Evolutionary conservation across 116 monocot species (phyloP), one percentile per base, ranked within the genome.

Genomic region (Trichopus zeylanicus): DNA sequence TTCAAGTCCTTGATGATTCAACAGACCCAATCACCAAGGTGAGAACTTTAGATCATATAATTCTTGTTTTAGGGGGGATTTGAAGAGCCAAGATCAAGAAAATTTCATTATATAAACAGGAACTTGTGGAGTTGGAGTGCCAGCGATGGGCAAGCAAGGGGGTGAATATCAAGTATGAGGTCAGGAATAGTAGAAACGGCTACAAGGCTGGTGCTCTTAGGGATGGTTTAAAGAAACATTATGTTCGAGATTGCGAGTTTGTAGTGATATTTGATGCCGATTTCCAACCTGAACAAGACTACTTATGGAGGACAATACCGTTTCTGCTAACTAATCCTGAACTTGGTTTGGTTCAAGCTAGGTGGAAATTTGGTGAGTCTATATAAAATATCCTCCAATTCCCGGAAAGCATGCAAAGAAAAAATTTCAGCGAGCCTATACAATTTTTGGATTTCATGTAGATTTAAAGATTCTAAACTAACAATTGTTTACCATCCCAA

Each of bases 161-260:
- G 20, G 70, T 86, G 12, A 80, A 80, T 38, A 71, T 91, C 38
- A 77, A 65, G 51, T 91, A 91, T 35, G 91, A 91, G 62, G 74
- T 56, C 38, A 83, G 91, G 46, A 57, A 57, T 22, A 91, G 74
- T 66, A 62, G 91, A 30, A 83, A 73, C 16, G 91, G 91, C 11
- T 86, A 91, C 77, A 91, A 91, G 67, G 91, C 91, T 0, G 91
- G 91, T n/a, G 86, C 86, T 7, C 79, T 91, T 25, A 77, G 79
- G 7, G 83, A 91, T 6, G 91, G 91, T 6, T 51, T 91, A 32
- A 80, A 75, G 70, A 80, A 83, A 16, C 22, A 49, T 25, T 91
- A 91, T 53, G 83, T 72, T 22, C 73, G 60, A 23, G 74, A 82
- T 11, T 91, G 91, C 31, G 82, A 91, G 15, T 86, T 55, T 34